Evolutionary conservation across 495 filamentous ascomycete genomes (phyloP), one percentile per base, ranked within the genome.

Genomic region (Penicillium coprophilum): DNA sequence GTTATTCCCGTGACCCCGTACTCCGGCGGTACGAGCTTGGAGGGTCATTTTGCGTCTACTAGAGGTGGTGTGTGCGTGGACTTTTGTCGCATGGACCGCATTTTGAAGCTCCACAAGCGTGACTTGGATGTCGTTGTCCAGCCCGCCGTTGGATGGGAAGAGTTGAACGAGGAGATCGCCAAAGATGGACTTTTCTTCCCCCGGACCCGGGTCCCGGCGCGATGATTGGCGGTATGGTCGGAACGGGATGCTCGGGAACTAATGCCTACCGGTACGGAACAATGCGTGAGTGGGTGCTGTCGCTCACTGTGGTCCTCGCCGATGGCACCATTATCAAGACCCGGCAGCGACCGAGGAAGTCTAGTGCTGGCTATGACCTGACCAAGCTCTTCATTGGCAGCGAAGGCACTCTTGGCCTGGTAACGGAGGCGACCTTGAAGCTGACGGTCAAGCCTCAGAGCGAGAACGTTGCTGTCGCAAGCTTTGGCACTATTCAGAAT

Each of bases 221-320:
- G 10, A 84, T 82, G 79, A 87, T 87, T 47, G 85, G 85, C 19
- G 85, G 85, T 12, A 87, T 87, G 85, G 80, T 87, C 7, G 82
- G 83, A 0, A 87, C 83, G 0, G 85, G 84, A 23, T 87, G 85
- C 64, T 83, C 80, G 2, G 85, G 85, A 45, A 87, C 85, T 3
- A 87, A 87, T 64, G 82, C 85, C 7, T 87, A 87, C 63, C 75
- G 85, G 40, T 86, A 87, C 51, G 85, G 85, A 12, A 87, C 85
- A 11, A 87, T 87, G 85, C 79, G 80, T 46, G 85, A 87, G 58
- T 87, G 85, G 85, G 85, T 87, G 38, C 68, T 86, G 5, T 80
- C 79, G 9, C 65, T 87, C 31, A 87, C 85, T 0, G 77, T 87
- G 10, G 85, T 87, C 8, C 74, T 87, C 46, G 85, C 85, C 4